A percentile compares a stretch with the other conserved stretches of the same genome.
These are phyloP conservation scores for Ustilago xerochloae DNA, from an alignment of 1,284 basidiomycete genomes.

Conservation along the genomic window DNA sequence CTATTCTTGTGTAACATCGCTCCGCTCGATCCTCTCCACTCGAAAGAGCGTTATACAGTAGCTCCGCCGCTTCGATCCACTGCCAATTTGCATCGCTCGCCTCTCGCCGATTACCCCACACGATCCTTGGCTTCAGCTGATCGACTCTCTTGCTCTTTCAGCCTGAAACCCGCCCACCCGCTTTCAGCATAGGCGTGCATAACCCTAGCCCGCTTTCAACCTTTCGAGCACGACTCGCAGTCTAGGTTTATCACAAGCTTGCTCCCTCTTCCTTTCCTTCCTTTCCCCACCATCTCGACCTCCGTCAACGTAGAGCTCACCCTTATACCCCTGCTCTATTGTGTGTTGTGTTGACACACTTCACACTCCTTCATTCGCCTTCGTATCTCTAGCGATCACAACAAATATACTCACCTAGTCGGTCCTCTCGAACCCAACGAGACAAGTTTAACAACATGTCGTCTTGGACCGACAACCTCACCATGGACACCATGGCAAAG, in stretches of 20 bases:
- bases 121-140: not conserved
- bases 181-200: too few species aligned
- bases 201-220: not conserved
- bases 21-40: not conserved
- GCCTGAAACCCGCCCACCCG: not conserved
- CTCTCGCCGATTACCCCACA: constrained; percentile 8
- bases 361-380: not conserved
- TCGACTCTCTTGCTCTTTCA: not conserved
- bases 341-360: not conserved
- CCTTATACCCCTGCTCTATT: constrained; percentile 4
- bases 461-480: constrained; percentile 52
- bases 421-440: constrained; percentile 33
- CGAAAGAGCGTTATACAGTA: not conserved
- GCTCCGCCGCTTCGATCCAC: not conserved
- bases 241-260: constrained; percentile 2
- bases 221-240: not conserved
- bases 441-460: constrained; percentile 42
- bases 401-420: too few species aligned
- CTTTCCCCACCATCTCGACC: constrained; percentile 5
- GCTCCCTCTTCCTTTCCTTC: not conserved
- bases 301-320: not conserved
- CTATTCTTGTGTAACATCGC: constrained; percentile 1
- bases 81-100: not conserved
- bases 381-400: too few species aligned
- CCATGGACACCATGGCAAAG: constrained; percentile 68